Evolutionary conservation across 768 basidiomycete species (phyloP).

Genomic region (Rhodosporidiobolus odoratus): DNA sequence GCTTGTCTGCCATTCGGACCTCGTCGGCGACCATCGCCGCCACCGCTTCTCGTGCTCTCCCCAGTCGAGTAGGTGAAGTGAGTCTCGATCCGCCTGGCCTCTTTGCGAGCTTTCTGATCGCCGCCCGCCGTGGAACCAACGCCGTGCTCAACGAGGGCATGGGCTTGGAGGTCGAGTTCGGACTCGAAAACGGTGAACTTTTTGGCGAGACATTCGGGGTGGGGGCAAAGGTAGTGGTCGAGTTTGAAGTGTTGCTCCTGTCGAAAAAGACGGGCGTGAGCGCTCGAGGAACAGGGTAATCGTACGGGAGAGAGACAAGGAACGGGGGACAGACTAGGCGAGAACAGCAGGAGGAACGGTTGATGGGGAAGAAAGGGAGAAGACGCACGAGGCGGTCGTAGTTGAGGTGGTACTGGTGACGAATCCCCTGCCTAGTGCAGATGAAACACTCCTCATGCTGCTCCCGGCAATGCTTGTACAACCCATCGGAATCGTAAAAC

Average conservation of each 20-base stretch:
- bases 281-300: not conserved
- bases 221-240: slow-evolving; percentile 71
- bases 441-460: slow-evolving; percentile 94
- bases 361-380: not conserved
- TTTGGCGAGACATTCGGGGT: slow-evolving; percentile 66
- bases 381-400: slow-evolving; percentile 95
- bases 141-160: slow-evolving; percentile 79
- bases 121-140: slow-evolving; percentile 41
- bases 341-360: not conserved
- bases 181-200: slow-evolving; percentile 95
- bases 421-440: slow-evolving; percentile 67
- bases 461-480: slow-evolving; percentile 90
- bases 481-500: slow-evolving; percentile 85
- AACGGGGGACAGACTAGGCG: not conserved
- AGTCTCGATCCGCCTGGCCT: slow-evolving; percentile 62
- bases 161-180: slow-evolving; percentile 80
- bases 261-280: slow-evolving; percentile 55
- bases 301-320: not conserved
- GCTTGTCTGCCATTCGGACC: not conserved
- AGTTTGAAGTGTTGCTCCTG: slow-evolving; percentile 76
- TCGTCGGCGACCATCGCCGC: slow-evolving; percentile 5
- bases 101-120: slow-evolving; percentile 62
- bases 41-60: slow-evolving; percentile 6
- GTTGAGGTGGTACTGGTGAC: slow-evolving; percentile 91
- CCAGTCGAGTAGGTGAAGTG: slow-evolving; percentile 48